Conservation (phyloP, 805 yeast genomes). For the Candida tammaniensis region DNA sequence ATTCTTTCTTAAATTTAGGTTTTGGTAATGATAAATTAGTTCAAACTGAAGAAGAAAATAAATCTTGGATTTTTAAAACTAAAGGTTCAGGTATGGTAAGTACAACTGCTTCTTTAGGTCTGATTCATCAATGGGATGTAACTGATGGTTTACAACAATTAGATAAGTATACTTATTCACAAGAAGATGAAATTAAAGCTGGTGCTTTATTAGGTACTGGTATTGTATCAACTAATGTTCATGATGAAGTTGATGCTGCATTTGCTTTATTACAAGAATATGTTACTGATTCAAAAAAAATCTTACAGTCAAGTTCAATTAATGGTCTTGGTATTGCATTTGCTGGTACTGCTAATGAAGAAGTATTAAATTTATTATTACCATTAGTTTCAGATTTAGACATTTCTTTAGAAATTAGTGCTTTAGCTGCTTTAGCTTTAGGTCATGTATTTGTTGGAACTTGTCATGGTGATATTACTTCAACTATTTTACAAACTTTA, state of each 20-base stretch:
- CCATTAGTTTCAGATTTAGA: constrained; percentile 82
- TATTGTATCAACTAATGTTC: constrained; percentile 85
- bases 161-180: constrained; percentile 83
- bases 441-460: constrained; percentile 96
- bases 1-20: constrained; percentile 87
- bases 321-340: constrained; percentile 92
- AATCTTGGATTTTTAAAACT: constrained; percentile 86
- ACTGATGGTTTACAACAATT: constrained; percentile 85
- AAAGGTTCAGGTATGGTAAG: constrained; percentile 89
- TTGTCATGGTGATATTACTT: constrained; percentile 89
- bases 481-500: constrained; percentile 86
- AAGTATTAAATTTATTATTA: constrained; percentile 68
- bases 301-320: constrained; percentile 76
- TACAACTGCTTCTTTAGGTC: constrained; percentile 88
- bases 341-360: constrained; percentile 90
- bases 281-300: constrained; percentile 59
- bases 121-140: constrained; percentile 87
- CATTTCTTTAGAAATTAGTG: constrained; percentile 71
- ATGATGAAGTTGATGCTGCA: constrained; percentile 94
- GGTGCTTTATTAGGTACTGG: constrained; percentile 98
- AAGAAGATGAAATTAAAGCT: constrained; percentile 85
- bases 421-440: constrained; percentile 85
- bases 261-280: constrained; percentile 82
- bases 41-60: constrained; percentile 67
- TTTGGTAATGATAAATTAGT: constrained; percentile 82